Evolutionary conservation across 2,329 filamentous ascomycete genomes (phyloP).

Genomic region (Colletotrichum australisinense): DNA sequence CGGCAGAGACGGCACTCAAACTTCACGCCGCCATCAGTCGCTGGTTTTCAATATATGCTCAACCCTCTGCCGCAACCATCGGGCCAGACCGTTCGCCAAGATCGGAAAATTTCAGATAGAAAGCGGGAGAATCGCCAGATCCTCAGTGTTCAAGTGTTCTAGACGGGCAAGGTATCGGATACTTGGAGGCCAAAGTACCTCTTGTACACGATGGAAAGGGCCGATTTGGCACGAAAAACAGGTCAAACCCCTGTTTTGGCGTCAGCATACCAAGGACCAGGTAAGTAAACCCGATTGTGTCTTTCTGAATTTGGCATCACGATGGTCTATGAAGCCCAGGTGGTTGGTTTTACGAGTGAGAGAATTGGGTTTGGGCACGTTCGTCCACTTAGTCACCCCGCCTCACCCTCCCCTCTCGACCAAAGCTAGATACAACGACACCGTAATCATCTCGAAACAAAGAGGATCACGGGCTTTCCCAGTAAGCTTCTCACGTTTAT

Average conservation of each 20-base stretch:
- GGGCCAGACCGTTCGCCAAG: neutral
- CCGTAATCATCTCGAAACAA: slow-evolving; percentile 14
- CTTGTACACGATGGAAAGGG: neutral
- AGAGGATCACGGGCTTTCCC: neutral
- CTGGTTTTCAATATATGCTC: neutral
- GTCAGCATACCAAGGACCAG: neutral
- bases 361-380: neutral
- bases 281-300: neutral
- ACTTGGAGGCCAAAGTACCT: neutral
- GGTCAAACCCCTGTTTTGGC: neutral
- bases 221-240: neutral
- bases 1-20: neutral
- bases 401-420: neutral
- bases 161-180: neutral
- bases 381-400: neutral
- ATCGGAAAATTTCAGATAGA: neutral
- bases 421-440: slow-evolving; percentile 15
- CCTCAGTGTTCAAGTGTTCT: neutral
- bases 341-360: neutral
- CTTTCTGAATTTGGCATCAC: neutral
- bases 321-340: neutral
- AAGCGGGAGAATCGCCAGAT: neutral
- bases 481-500: neutral
- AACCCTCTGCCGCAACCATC: neutral
- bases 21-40: neutral